phyloP scores from a whole-genome alignment of 768 basidiomycete species.

The Fibroporia radiculosa region DNA sequence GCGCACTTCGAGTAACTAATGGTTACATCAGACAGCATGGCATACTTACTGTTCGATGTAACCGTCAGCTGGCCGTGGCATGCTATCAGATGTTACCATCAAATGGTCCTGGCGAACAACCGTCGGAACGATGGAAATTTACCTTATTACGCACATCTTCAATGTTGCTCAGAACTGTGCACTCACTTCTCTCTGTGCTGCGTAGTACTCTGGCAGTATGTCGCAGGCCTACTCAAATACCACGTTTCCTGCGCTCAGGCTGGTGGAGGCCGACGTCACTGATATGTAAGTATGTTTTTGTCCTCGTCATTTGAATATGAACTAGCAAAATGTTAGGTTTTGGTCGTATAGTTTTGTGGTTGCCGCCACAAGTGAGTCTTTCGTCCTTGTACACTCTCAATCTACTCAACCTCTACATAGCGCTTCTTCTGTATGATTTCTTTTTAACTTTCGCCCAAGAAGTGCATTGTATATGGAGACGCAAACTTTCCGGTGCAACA shows the following conservation, averaged over 20 bases:
- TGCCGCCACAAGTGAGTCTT: conserved; percentile 4
- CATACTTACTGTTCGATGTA: too few species aligned
- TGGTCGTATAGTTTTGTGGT: conserved; percentile 1
- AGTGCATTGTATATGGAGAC: conserved; percentile 5
- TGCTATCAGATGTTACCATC: too few species aligned
- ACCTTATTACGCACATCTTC: too few species aligned
- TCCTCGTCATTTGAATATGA: background rate
- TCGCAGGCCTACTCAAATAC: background rate
- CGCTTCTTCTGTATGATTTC: conserved; percentile 8
- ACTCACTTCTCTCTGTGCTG: too few species aligned
- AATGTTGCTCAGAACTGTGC: too few species aligned
- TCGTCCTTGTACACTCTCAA: background rate
- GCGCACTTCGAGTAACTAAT: too few species aligned
- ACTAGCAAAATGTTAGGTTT: background rate
- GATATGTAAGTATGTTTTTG: background rate
- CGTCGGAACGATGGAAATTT: too few species aligned
- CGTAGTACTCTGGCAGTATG: too few species aligned
- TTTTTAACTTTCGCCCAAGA: conserved; percentile 5
- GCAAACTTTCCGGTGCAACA: background rate
- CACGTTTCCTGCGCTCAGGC: background rate
- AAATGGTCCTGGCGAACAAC: too few species aligned
- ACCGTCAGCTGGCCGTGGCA: too few species aligned
- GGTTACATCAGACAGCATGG: too few species aligned
- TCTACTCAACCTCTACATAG: background rate
- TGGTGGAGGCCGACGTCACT: background rate